Conservation (phyloP, 345 rosid species). For the Physaria fendleri region DNA sequence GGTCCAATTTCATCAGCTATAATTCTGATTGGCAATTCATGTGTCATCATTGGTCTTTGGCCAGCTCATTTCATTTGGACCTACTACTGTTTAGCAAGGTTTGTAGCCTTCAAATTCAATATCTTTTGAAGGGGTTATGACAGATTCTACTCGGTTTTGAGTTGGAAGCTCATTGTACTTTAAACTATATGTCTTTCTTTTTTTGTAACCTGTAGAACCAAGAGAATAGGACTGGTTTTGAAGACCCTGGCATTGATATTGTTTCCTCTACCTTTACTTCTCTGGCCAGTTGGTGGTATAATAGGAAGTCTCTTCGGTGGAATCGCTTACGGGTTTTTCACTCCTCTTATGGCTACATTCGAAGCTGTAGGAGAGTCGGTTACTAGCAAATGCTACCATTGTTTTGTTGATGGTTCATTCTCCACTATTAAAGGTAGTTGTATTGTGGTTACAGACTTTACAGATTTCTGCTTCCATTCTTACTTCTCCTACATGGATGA, state of each 20-base stretch:
- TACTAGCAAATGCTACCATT: slow-evolving; percentile 61
- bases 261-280: slow-evolving; percentile 59
- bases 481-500: slow-evolving; percentile 90
- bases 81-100: slow-evolving; percentile 69
- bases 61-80: slow-evolving; percentile 75
- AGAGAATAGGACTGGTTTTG: slow-evolving; percentile 60
- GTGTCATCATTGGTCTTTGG: slow-evolving; percentile 72
- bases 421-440: slow-evolving; percentile 64
- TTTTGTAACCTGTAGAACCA: slow-evolving; percentile 34
- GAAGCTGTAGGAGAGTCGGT: slow-evolving; percentile 62
- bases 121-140: too few relatives aligned
- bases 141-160: background rate
- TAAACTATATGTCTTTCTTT: background rate
- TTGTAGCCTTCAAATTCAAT: too few relatives aligned
- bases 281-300: slow-evolving; percentile 65
- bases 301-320: slow-evolving; percentile 67
- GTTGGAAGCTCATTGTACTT: background rate
- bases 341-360: slow-evolving; percentile 73
- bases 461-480: slow-evolving; percentile 86
- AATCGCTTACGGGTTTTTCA: slow-evolving; percentile 61
- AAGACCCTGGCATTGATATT: slow-evolving; percentile 49
- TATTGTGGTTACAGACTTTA: slow-evolving; percentile 59
- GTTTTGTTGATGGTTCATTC: slow-evolving; percentile 64
- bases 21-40: slow-evolving; percentile 48
- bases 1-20: slow-evolving; percentile 50